A percentile compares a stretch with the other conserved stretches of the same genome.
phyloP scores from a whole-genome alignment of 257 asterid genomes.

The Solanum sejunctum region DNA sequence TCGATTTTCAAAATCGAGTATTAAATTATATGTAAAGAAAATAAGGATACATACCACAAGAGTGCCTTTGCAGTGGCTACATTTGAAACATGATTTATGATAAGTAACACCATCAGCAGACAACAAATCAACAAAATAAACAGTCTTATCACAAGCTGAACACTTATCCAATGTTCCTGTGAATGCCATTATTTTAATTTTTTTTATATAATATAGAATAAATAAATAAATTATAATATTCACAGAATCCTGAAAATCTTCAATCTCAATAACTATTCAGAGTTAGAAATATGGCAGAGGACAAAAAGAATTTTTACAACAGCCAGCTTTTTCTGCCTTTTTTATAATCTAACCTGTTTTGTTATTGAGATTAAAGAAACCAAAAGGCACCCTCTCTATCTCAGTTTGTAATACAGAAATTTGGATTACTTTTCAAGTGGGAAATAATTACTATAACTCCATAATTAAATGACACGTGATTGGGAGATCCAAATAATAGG shows the following conservation, averaged over 20 bases:
- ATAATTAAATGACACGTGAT: constrained; percentile 31
- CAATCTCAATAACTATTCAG: background rate
- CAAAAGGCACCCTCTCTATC: constrained; percentile 9
- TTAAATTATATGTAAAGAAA: background rate
- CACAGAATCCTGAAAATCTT: background rate
- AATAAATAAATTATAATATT: background rate
- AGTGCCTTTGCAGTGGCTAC: constrained; percentile 71
- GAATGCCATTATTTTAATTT: constrained; percentile 17
- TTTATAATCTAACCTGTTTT: constrained; percentile 5
- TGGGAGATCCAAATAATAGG: constrained; percentile 44
- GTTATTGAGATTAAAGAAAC: constrained; percentile 22
- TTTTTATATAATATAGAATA: background rate
- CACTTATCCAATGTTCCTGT: constrained; percentile 51
- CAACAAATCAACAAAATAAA: constrained; percentile 50
- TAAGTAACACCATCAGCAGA: constrained; percentile 44
- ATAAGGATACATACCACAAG: constrained; percentile 44
- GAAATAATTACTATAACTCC: constrained; percentile 6
- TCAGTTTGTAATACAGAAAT: background rate
- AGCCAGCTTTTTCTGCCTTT: background rate
- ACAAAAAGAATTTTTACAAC: background rate
- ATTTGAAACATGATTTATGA: constrained; percentile 48
- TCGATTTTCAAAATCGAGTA: too few species aligned
- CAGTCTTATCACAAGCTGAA: constrained; percentile 44
- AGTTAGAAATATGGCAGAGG: background rate
- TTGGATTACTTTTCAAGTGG: constrained; percentile 3